phyloP scores from a whole-genome alignment of 164 flowering plant species.

The Cinnamomum micranthum region DNA sequence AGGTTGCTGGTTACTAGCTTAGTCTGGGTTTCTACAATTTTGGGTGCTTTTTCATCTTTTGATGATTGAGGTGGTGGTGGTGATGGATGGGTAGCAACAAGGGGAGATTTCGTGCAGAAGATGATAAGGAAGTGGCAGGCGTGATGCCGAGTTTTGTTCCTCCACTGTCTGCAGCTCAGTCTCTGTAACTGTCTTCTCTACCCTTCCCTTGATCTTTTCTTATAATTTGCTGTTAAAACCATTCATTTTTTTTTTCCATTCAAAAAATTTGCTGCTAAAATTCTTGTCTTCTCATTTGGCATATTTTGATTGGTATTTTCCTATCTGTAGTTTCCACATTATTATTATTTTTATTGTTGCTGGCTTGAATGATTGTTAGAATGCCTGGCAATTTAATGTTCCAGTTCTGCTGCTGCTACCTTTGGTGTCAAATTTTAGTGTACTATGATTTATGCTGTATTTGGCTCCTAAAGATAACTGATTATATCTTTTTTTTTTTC shows the following conservation, averaged over 20 bases:
- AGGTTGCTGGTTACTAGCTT: neutral
- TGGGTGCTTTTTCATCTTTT: neutral
- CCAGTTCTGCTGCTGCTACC: neutral
- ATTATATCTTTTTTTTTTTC: no score
- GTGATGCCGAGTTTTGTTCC: constrained; percentile 36
- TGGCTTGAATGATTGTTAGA: neutral
- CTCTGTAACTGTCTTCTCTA: constrained; percentile 15
- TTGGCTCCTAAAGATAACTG: neutral
- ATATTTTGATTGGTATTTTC: neutral
- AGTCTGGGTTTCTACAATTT: neutral
- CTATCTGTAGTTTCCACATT: neutral
- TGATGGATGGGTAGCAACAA: constrained; percentile 19
- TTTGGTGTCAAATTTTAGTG: neutral
- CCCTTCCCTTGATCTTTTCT: neutral
- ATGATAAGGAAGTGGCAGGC: constrained; percentile 23
- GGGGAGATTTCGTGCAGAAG: constrained; percentile 10
- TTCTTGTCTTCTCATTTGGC: neutral
- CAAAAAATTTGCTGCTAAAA: neutral
- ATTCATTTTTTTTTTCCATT: neutral
- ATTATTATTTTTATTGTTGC: neutral
- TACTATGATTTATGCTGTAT: neutral
- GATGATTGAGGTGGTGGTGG: constrained; percentile 7
- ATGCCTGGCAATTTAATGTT: neutral
- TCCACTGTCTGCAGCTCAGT: constrained; percentile 11
- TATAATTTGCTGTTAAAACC: neutral